These are phyloP conservation scores for Myrmaecium sp. DNA, from an alignment of 2,329 filamentous ascomycete genomes.

Conservation along the genomic window DNA sequence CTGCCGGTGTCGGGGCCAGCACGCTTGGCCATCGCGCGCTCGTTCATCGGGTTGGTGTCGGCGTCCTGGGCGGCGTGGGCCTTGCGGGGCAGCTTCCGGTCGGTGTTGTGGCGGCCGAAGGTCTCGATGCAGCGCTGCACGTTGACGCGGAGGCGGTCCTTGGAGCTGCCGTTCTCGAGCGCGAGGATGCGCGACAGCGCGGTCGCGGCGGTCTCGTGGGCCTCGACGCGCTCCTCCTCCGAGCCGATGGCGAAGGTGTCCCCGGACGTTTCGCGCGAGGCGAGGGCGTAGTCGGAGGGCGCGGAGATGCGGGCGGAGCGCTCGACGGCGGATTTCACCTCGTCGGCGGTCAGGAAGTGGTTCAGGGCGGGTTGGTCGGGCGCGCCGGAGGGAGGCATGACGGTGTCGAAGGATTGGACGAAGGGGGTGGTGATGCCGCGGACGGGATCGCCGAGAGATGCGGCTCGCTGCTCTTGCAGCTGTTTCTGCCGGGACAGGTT, in stretches of 20 bases:
- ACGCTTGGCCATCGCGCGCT: conserved; percentile 30
- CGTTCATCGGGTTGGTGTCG: conserved; percentile 21
- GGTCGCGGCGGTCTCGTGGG: conserved; percentile 51
- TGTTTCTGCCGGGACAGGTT: conserved; percentile 61
- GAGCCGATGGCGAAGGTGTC: conserved; percentile 29
- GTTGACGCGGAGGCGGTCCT: conserved; percentile 67
- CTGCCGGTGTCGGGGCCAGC: conserved; percentile 88
- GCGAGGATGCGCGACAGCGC: conserved; percentile 67
- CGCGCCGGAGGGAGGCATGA: conserved; percentile 17
- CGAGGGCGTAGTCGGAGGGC: conserved; percentile 25
- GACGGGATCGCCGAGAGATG: conserved; percentile 58
- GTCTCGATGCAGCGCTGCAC: conserved; percentile 68
- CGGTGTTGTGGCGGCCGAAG: conserved; percentile 85
- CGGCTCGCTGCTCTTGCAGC: conserved; percentile 47
- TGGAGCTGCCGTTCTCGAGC: conserved; percentile 58
- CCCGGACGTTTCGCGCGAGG: conserved; percentile 15
- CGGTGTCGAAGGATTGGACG: conserved; percentile 61
- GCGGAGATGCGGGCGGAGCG: conserved; percentile 52
- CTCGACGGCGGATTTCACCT: conserved; percentile 49
- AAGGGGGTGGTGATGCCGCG: conserved; percentile 68
- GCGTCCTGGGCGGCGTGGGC: conserved; percentile 26
- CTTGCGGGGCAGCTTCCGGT: conserved; percentile 48
- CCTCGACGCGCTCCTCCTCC: conserved; percentile 13
- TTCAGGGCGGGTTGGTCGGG: conserved; percentile 41
- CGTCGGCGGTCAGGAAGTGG: conserved; percentile 52